Base-by-base conservation (phyloP, 805 yeast species). In the Pichia cephalocereana region DNA sequence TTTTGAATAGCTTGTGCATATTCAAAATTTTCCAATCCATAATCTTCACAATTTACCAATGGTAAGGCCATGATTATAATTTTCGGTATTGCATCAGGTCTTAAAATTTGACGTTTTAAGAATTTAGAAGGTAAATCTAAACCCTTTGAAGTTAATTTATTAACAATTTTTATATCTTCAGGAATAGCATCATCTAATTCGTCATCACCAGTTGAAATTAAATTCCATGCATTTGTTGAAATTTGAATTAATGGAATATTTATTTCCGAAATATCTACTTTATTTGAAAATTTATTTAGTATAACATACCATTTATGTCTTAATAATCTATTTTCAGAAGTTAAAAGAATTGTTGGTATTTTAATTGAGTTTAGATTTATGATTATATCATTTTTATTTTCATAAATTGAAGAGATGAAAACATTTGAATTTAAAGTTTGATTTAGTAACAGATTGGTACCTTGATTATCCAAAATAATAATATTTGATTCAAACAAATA, bases 171-270 rank as follows among this genome's bases (percentile, higher is more conserved):
- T 3, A 74, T 67, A 42, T 71, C 74, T 4, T 54, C 51, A 1
- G 79, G 80, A 2, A 74, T 54, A 15, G 65, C 50, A 14, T 57
- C 47, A 14, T 56, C 44, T 41, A 62, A 59, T 18, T 38, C 34
- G 34, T 41, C 48, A 10, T 58, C 61, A 30, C 27, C 28, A 44
- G 12, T 26, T 9, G 67, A 60, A 8, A 76, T 56, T 10, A 73
- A 52, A 10, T 58, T 58, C 80, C 83, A 75, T 0, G 73, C 72
- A 52, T 72, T 79, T 1, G 74, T 67, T 1, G 83, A 73, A 51
- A 78, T 60, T 55, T 77, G 79, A 32, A 67, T 65, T 27, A 77
- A 53, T 6, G 75, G 68, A 8, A 66, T 44, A 2, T 39, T 19
- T 30, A 30, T 30, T 26, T 49, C 41, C 18, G 43, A 38, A 14